Evolutionary conservation across 768 basidiomycete genomes (phyloP), one percentile per base, ranked within the genome.

Genomic region (Tephrocybe sp.): DNA sequence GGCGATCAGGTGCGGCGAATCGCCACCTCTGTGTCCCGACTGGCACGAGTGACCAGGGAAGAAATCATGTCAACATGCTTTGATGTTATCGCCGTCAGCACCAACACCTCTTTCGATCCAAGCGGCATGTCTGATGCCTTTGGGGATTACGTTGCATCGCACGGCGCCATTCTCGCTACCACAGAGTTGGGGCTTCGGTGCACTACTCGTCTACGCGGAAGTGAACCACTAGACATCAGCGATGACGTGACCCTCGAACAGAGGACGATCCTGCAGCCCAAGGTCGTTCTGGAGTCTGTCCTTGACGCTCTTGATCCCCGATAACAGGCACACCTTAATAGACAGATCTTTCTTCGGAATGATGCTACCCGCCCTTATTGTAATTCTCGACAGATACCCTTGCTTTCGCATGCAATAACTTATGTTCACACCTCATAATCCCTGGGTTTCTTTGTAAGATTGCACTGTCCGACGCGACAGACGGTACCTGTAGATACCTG

Each of bases 61-160:
- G 88, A 89, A 53, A 88, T 89, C 60, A 79, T 91, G 73, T 86
- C 84, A 2, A 86, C 88, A 2, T 83, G 77, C 51, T 91, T 90
- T 59, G 86, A 90, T 58, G 76, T 90, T 30, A 66, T 86, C 34
- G 75, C 81, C 17, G 78, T 82, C 1, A 83, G 86, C 51, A 75
- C 78, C 26, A 79, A 78, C 2, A 70, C 72, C 15, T 11, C 66
- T 10, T 85, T 81, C 59, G 76, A 83, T 47, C 39, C 65, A 6
- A 55, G 56, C 23, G 33, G 47, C 28, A 68, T 69, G 66, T 50
- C 54, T 23, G 65, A 67, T 61, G 79, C 79, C 37, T 88, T 88
- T 67, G 83, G 79, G 36, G 79, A 81, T 37, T 82, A 82, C 55
- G 77, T 71, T 8, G 62, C 72, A 18, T 75, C 80, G 11, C 70